Evolutionary conservation across 192 early-diverging fungal species (phyloP), one percentile per base, ranked within the genome.

Genomic region (Chytriomyces confervae): DNA sequence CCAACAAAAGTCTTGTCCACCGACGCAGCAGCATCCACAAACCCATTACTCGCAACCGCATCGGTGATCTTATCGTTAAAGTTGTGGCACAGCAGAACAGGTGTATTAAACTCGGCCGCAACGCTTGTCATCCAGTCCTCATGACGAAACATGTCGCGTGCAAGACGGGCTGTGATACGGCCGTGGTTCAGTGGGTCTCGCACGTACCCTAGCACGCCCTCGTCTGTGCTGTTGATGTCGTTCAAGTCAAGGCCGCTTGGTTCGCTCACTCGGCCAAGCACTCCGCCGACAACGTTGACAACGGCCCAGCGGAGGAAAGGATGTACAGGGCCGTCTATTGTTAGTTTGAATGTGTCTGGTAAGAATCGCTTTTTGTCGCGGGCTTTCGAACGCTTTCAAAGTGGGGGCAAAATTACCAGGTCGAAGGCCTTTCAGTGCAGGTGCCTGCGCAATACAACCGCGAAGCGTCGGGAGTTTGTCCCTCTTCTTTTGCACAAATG

Each of bases 391-490:
- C 36, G 36, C 36, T 36, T 36, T 27, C 24, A 27, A 27, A 27
- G 24, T 27, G 24, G 24, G 24, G 24, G 24, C 24, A 27, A 27
- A 27, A 27, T 27, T 36, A 36, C 36, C 36, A 36, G 36, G 36
- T 36, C 36, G 36, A 36, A 36, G 36, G 3, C 36, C 36, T 4
- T 36, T 36, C 36, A 74, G 6, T 8, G 78, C 72, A 45, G 78
- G 78, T 10, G 71, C 44, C 49, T 74, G 72, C 10, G 78, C 44
- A 61, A 79, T 79, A 20, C 74, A 71, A 16, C 78, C 78, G 45
- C 72, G 61, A 6, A 75, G 49, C 72, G 74, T 79, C 16, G 10
- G 53, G 27, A 68, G 3, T 1, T 10, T 49, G 23, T 50, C 1
- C 7, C 8, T 9, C 60, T 79, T 47, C 53, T 78, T 20, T n/a